A percentile compares a stretch with the other conserved stretches of the same genome.
Conservation (phyloP, 257 asterid genomes). For the Penstemon barbatus region DNA sequence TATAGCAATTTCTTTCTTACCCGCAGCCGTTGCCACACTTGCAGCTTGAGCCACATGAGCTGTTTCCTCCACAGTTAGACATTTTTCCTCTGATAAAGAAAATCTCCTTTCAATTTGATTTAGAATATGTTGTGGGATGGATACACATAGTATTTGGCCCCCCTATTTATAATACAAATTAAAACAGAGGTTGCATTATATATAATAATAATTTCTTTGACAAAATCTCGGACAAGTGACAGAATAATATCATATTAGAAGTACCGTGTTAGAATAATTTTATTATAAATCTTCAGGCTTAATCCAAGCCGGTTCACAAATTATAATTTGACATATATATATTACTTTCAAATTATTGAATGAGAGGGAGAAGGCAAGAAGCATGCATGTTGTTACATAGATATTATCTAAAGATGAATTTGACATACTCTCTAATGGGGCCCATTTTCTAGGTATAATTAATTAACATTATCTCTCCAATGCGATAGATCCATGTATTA, state of each 20-base stretch:
- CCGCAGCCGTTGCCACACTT: constrained; percentile 42
- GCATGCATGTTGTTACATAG: constrained; percentile 1
- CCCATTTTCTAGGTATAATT: not conserved
- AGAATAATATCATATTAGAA: not conserved
- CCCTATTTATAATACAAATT: constrained; percentile 11
- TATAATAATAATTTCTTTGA: not conserved
- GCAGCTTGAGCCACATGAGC: constrained; percentile 46
- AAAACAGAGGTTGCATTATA: not conserved
- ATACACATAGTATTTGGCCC: not conserved
- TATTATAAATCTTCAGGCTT: not conserved
- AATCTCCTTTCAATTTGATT: not conserved
- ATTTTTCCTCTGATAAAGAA: constrained; percentile 5
- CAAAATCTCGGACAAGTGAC: not conserved
- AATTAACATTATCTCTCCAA: not conserved
- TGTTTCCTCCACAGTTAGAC: constrained; percentile 34
- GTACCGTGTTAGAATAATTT: not conserved
- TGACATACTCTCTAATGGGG: too few relatives aligned
- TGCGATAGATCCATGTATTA: too few relatives aligned
- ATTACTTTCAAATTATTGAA: not conserved
- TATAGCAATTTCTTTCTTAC: constrained; percentile 19
- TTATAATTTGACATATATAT: not conserved
- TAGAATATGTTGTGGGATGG: not conserved
- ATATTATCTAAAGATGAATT: too few relatives aligned
- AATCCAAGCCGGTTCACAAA: not conserved
- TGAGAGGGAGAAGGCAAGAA: not conserved